A percentile compares a stretch with the other conserved stretches of the same genome.
Evolutionary conservation across 140 eudicot species (phyloP).

Genomic region (Bidens hawaiensis): DNA sequence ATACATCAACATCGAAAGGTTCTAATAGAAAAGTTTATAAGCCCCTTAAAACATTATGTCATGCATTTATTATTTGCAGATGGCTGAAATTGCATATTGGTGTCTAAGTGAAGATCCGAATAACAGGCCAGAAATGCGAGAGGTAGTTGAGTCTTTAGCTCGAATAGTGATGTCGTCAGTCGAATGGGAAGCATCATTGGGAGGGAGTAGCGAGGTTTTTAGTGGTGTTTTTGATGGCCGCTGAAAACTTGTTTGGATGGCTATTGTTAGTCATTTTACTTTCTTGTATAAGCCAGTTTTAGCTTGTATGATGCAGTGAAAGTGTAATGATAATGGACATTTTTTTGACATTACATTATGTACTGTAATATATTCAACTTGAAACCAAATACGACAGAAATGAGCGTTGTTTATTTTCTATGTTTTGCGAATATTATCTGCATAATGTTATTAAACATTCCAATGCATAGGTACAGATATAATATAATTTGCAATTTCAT

Average conservation of each 20-base stretch:
- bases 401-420: not conserved
- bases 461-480: no score
- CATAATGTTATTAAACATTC: no score
- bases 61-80: slow-evolving; percentile 32
- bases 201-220: slow-evolving; percentile 72
- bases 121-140: slow-evolving; percentile 75
- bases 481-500: no score
- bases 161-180: slow-evolving; percentile 54
- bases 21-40: not conserved
- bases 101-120: slow-evolving; percentile 75
- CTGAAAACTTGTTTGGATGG: slow-evolving; percentile 14
- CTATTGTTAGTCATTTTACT: not conserved
- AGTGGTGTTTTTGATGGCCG: slow-evolving; percentile 70
- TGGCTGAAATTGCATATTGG: slow-evolving; percentile 80
- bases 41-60: not conserved
- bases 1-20: not conserved
- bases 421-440: no score
- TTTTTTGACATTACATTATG: no score
- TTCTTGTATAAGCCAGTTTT: slow-evolving; percentile 3
- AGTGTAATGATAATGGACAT: no score
- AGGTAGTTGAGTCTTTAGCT: slow-evolving; percentile 66
- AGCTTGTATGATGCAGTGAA: slow-evolving; percentile 10
- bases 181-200: slow-evolving; percentile 90
- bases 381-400: no score
- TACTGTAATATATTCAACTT: no score